Percentiles rank a stretch among this genome's conserved stretches.
phyloP scores from a whole-genome alignment of 768 basidiomycete genomes.

The Serendipita sp. region DNA sequence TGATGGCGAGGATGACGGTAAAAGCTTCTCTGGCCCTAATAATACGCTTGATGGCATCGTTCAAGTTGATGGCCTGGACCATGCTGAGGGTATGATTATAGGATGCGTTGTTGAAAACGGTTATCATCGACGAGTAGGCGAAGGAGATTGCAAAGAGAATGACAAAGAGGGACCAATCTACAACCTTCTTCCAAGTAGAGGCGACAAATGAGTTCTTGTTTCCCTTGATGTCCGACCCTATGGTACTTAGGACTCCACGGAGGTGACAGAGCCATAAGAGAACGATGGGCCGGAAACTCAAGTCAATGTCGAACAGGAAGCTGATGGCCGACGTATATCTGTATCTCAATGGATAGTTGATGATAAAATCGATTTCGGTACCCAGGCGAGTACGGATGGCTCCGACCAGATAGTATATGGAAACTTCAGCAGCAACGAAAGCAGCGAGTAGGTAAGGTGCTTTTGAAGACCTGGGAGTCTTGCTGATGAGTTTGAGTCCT shows the following conservation, averaged over 20 bases:
- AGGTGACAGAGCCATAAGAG: background rate
- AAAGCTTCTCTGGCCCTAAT: background rate
- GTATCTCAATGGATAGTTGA: background rate
- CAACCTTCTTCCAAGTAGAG: background rate
- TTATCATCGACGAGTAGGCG: background rate
- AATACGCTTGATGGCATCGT: background rate
- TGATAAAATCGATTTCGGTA: background rate
- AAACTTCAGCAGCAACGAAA: background rate
- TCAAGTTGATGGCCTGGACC: background rate
- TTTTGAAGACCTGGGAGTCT: too few relatives aligned
- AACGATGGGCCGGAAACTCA: background rate
- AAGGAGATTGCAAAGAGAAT: background rate
- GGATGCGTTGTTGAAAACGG: background rate
- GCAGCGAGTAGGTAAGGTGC: too few relatives aligned
- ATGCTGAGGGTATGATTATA: background rate
- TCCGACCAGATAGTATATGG: background rate
- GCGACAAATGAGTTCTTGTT: background rate
- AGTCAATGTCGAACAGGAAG: background rate
- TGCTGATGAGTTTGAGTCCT: too few relatives aligned
- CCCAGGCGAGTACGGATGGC: background rate
- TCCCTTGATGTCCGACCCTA: too few relatives aligned
- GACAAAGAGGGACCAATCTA: background rate
- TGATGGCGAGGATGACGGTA: background rate
- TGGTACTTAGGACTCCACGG: background rate
- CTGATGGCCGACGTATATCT: background rate